Base-by-base conservation (phyloP, 2,329 filamentous ascomycete genomes). In the Colletotrichum coccodes region DNA sequence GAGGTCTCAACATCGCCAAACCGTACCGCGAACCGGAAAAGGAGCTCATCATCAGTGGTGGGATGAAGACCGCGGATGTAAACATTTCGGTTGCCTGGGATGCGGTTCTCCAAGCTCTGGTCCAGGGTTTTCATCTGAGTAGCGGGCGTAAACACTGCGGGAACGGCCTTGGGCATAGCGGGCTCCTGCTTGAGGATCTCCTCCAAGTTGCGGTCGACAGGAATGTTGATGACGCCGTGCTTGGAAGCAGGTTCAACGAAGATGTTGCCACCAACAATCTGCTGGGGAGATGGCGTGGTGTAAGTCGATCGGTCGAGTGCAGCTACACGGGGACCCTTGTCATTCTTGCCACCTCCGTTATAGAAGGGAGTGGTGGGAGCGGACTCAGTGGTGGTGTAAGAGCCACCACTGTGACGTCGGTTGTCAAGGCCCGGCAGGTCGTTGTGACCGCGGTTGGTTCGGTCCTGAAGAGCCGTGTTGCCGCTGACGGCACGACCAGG, bases 51-150 rank as follows among this genome's bases (percentile, higher is more conserved):
- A 56, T 97, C 96, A 0, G 95, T 99, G 75, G 97, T 95, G 0
- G 96, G 95, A 72, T 97, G 93, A 71, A 99, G 91, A 21, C 97
- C 97, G 70, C 96, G 94, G 72, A 99, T 98, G 84, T 99, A 99
- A 72, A 99, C 95, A 76, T 99, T 99, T 71, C 94, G 96, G 77
- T 98, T 97, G 50, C 95, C 95, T 54, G 93, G 84, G 66, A 91
- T 96, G 68, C 94, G 92, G 76, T 98, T 98, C 82, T 97, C 94
- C 56, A 99, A 86, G 77, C 95, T 97, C 80, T 97, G 95, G 72
- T 97, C 95, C 32, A 98, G 89, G 47, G 93, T 95, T 86, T 97
- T 93, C 83, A 93, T 90, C 75, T 92, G 93, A 65, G 95, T 95
- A 28, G 91, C 91, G 32, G 94, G 94, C 65, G 92, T 94, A 76